phyloP scores from a whole-genome alignment of 177 flowering plant genomes.

The Vitis hybrid region DNA sequence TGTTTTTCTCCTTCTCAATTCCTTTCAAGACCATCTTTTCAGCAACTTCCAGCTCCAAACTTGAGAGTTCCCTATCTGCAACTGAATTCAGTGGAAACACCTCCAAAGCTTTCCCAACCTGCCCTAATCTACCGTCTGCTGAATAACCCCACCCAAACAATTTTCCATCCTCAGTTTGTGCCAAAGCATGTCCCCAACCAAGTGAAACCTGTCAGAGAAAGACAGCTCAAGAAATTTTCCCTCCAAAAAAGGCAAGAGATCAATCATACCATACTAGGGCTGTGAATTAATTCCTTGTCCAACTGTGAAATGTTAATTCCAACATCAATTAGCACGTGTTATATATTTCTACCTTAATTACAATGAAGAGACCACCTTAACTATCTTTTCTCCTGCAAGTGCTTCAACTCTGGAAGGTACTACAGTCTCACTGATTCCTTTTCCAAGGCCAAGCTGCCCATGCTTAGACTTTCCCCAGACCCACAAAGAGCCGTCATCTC shows the following conservation, averaged over 20 bases:
- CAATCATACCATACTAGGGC: not conserved
- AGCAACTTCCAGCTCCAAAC: slow-evolving; percentile 41
- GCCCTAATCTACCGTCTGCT: slow-evolving; percentile 87
- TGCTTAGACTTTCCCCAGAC: slow-evolving; percentile 96
- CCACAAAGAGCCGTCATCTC: slow-evolving; percentile 91
- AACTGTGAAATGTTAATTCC: not conserved
- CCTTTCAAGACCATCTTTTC: slow-evolving; percentile 66
- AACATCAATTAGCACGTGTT: not conserved
- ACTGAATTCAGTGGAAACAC: slow-evolving; percentile 33
- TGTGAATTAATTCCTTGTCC: not conserved
- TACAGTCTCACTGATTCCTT: slow-evolving; percentile 52
- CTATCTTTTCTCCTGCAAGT: slow-evolving; percentile 65
- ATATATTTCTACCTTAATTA: slow-evolving; percentile 24
- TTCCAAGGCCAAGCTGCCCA: slow-evolving; percentile 95
- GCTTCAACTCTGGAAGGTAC: slow-evolving; percentile 72
- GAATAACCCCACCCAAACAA: slow-evolving; percentile 95
- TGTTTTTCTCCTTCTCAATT: slow-evolving; percentile 72
- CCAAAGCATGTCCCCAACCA: slow-evolving; percentile 96
- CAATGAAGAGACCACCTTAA: slow-evolving; percentile 51
- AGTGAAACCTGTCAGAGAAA: slow-evolving; percentile 58
- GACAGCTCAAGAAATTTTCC: not conserved
- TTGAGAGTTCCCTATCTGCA: slow-evolving; percentile 13
- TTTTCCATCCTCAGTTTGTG: slow-evolving; percentile 67
- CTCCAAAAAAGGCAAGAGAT: not conserved
- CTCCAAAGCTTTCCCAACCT: slow-evolving; percentile 39